phyloP scores from a whole-genome alignment of 805 yeast species.

The Saccharomycopsis schoenii region DNA sequence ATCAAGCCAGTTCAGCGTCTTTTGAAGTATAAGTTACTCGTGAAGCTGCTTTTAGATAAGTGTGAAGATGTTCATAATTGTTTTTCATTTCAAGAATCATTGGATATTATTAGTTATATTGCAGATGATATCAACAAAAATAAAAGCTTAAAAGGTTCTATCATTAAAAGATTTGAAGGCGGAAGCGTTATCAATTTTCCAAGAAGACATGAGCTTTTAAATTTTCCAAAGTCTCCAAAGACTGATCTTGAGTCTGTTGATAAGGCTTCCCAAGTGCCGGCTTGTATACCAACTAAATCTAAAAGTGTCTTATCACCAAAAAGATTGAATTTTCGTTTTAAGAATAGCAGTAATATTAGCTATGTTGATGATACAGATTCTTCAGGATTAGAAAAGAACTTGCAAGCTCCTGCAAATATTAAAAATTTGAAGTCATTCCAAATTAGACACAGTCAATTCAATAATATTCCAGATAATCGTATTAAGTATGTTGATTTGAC shows the following conservation, averaged over 20 bases:
- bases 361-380: background rate
- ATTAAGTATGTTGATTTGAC: conserved; percentile 8
- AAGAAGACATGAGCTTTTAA: background rate
- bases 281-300: background rate
- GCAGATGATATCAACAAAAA: background rate
- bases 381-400: background rate
- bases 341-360: too few relatives aligned
- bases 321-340: background rate
- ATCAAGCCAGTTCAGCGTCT: conserved; percentile 38
- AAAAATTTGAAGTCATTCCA: background rate
- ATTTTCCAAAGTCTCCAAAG: background rate
- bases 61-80: background rate
- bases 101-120: background rate
- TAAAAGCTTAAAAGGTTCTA: background rate
- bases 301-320: background rate
- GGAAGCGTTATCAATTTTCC: background rate
- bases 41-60: conserved; percentile 3
- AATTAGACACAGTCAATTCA: conserved; percentile 1
- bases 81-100: background rate
- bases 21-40: conserved; percentile 25
- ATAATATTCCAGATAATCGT: conserved; percentile 7
- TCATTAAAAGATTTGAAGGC: background rate
- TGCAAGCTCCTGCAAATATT: background rate
- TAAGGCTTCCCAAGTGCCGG: background rate
- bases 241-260: background rate